phyloP scores from a whole-genome alignment of 768 basidiomycete species.

The Leccinum rimulosum region DNA sequence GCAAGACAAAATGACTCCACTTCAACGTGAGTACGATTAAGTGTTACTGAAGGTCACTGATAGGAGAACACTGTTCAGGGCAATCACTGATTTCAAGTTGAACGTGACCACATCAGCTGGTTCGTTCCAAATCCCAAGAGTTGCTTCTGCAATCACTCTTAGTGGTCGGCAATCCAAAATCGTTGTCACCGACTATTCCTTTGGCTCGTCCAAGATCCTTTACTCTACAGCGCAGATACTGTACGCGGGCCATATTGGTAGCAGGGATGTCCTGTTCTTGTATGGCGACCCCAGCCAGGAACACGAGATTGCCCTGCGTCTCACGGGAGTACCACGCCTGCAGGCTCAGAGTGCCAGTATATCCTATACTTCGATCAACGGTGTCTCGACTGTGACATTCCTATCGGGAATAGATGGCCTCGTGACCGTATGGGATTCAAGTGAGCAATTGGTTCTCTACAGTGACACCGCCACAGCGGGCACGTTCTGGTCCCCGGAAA shows the following conservation, averaged over 20 bases:
- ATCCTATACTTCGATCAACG: constrained; percentile 25
- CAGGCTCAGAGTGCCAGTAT: constrained; percentile 25
- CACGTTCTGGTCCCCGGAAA: constrained; percentile 75
- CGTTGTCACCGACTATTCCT: constrained; percentile 68
- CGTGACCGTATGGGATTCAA: constrained; percentile 63
- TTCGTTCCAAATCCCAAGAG: constrained; percentile 53
- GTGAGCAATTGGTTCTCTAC: constrained; percentile 64
- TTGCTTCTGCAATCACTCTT: constrained; percentile 54
- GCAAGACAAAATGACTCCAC: constrained; percentile 65
- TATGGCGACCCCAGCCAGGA: constrained; percentile 54
- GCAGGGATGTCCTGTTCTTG: constrained; percentile 61
- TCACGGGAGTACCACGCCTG: constrained; percentile 47
- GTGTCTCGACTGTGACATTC: constrained; percentile 49
- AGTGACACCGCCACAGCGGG: constrained; percentile 63
- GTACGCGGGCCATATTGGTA: constrained; percentile 60
- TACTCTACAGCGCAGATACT: constrained; percentile 77
- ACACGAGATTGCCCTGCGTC: constrained; percentile 50
- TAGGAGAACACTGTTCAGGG: background rate
- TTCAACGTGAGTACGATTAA: constrained; percentile 48
- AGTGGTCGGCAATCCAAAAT: constrained; percentile 73
- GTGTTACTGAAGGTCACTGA: background rate
- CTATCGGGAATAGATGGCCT: constrained; percentile 56
- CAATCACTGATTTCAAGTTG: constrained; percentile 53
- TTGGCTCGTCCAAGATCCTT: constrained; percentile 57
- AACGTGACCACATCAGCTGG: constrained; percentile 55